Evolutionary conservation across 257 asterid genomes (phyloP), one percentile per base, ranked within the genome.

Genomic region (Rehmannia glutinosa): DNA sequence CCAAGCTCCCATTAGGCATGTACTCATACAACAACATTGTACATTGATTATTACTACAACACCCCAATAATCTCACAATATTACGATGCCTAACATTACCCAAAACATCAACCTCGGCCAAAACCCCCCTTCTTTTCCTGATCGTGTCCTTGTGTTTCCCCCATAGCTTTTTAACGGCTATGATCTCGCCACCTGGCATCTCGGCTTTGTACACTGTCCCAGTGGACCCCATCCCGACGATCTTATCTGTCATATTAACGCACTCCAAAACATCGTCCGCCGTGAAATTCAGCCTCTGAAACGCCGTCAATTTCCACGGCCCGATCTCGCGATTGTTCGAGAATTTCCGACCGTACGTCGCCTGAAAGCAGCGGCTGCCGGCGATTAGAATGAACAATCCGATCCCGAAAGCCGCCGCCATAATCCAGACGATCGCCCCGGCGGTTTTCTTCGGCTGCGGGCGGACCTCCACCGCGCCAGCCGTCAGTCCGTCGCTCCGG

Each of bases 201-300:
- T 86, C 95, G 2, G 97, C 97, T 68, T 85, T 90, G 90, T 88
- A 94, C 3, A 94, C 97, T 0, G 96, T 86, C 33, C 97, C 99
- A 0, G 96, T 71, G 3, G 96, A 78, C 21, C 99, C 99, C 92
- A 86, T 82, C 23, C 97, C 99, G 2, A 94, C 20, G 19, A 94
- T 74, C 82, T 80, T 81, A n/a, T 91, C 83, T 1, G 84, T 78
- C 79, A 45, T 54, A 4, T 78, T 69, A 12, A 88, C 39, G 36
- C 91, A 81, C 73, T 90, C 92, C 4, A 86, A 17, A 0, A 94
- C 92, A 49, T 94, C 96, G 17, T 82, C 91, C 2, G 92, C 95
- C 13, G 97, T 77, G 89, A 86, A 94, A 61, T 81, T 87, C 47
- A 94, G 47, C 32, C 96, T 68, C 10, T 91, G 99, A 43, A 90